Evolutionary conservation across 257 asterid species (phyloP), one percentile per base, ranked within the genome.

Genomic region (Lycium barbarum): DNA sequence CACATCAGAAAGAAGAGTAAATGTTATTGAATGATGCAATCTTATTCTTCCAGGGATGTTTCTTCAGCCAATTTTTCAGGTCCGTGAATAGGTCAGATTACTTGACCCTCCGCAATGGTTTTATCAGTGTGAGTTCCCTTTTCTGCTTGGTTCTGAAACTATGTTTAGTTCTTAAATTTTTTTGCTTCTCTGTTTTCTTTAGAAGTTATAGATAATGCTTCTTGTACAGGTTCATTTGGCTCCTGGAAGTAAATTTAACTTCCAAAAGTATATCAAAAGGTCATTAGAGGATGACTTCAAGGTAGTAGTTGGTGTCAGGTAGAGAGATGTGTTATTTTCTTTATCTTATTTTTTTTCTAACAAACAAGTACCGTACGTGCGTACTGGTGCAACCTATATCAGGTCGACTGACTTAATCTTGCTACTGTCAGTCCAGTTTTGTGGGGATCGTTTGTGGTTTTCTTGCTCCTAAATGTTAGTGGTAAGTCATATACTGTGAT

Each of bases 81-180:
- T 97, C 99, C 0, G 99, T 97, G 53, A 93, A 84, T 89, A 97
- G 88, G 89, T 90, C 98, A 49, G 99, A 97, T 90, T 97, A 97
- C 91, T 68, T 95, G 91, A 95, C 99, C 81, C 85, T 97, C 83
- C 98, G 99, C 43, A 92, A 84, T 45, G 86, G 86, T 33, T 84
- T 84, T 61, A 84, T 84, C 83, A 73, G 17, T 74, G 86, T 84
- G 62, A 84, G 86, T 72, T 67, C 14, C 68, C 49, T 47, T 45
- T n/a, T 67, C 59, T 35, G 54, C 33, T 62, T 83, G 20, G 53
- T 67, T 67, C 51, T 66, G 49, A n/a, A 65, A 22, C 63, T 57
- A 10, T 53, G 6, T 2, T 15, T 58, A 59, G 55, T 81, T 81
- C 51, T 38, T n/a, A 9, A 26, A n/a, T 7, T 7, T 22, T 45